Evolutionary conservation across 768 basidiomycete species (phyloP).

Genomic region (Hypholoma fasciculare): DNA sequence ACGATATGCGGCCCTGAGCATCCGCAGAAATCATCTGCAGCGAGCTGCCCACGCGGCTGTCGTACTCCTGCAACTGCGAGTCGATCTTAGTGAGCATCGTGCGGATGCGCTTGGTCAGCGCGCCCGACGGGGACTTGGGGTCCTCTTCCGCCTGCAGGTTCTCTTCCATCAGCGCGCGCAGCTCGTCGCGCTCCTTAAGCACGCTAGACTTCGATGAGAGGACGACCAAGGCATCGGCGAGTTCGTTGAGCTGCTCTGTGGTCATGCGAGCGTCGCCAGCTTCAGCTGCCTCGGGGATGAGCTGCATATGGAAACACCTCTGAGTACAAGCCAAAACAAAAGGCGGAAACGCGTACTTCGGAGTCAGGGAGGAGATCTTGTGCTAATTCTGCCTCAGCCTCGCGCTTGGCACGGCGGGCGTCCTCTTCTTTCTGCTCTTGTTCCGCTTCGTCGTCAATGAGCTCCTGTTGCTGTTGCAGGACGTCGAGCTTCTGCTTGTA

Average conservation of each 20-base stretch:
- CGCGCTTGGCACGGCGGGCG: slow-evolving; percentile 83
- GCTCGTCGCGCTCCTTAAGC: slow-evolving; percentile 92
- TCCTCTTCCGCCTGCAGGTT: slow-evolving; percentile 89
- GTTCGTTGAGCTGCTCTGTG: slow-evolving; percentile 90
- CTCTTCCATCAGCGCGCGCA: slow-evolving; percentile 90
- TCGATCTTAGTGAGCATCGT: slow-evolving; percentile 97
- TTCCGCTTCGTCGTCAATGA: slow-evolving; percentile 98
- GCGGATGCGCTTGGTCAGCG: slow-evolving; percentile 94
- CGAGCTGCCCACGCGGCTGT: slow-evolving; percentile 80
- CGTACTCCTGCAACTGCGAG: slow-evolving; percentile 88
- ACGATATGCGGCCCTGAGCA: slow-evolving; percentile 85
- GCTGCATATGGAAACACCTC: slow-evolving; percentile 32
- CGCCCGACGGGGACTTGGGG: slow-evolving; percentile 78
- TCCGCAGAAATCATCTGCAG: slow-evolving; percentile 86
- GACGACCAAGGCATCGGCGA: slow-evolving; percentile 87
- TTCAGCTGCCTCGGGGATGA: slow-evolving; percentile 59
- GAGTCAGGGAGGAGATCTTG: slow-evolving; percentile 85
- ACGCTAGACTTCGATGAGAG: slow-evolving; percentile 94
- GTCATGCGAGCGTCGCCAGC: slow-evolving; percentile 93
- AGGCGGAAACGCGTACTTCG: slow-evolving; percentile 55
- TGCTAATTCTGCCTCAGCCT: slow-evolving; percentile 78
- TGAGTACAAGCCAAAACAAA: neutral
- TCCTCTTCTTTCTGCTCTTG: slow-evolving; percentile 96
- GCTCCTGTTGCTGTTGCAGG: slow-evolving; percentile 96
- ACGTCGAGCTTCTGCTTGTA: slow-evolving; percentile 99